These are phyloP conservation scores for thale cress (Arabidopsis thaliana) DNA, from an alignment of 345 rosid species.

Conservation along the genomic window TAIR10.1 NC_003074.8:19487501-19488000, in stretches of 20 bases:
- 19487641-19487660: not conserved
- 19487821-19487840: not conserved
- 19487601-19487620: constrained; percentile 6
- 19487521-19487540: constrained; percentile 98
- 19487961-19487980: not conserved
- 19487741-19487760: constrained; percentile 3
- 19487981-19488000: not conserved
- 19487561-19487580: constrained; percentile 66
- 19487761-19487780: not conserved
- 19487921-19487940: not conserved
- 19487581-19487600: constrained; percentile 22
- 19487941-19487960: not conserved
- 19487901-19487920: not conserved
- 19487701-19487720: constrained; percentile 2
- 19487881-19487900: not conserved
- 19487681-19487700: not conserved
- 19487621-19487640: not conserved
- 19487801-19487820: not conserved
- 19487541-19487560: constrained; percentile 83
- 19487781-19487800: not conserved
- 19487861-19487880: not conserved
- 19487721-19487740: not conserved
- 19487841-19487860: not conserved
- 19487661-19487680: constrained; percentile 10
- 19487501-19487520: constrained; percentile 54